Evolutionary conservation across 2,329 filamentous ascomycete genomes (phyloP).

Genomic region (Scytalidium sp.): DNA sequence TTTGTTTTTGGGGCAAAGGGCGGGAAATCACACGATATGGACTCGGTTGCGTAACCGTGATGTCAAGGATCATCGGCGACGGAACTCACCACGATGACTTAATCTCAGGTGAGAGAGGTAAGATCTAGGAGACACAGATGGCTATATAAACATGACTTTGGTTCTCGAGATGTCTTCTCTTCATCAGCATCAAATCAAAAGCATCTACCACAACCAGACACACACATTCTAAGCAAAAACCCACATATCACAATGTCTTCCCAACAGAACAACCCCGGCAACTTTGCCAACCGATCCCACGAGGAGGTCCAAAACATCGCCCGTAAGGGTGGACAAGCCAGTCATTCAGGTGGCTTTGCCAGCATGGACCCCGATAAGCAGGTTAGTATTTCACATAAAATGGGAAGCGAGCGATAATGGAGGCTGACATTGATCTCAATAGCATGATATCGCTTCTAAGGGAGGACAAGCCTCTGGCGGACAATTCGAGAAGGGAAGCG

Average conservation of each 20-base stretch:
- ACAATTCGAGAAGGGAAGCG: constrained; percentile 2
- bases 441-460: constrained; percentile 3
- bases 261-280: constrained; percentile 5
- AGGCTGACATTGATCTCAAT: not conserved
- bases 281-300: constrained; percentile 6
- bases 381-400: constrained; percentile 17
- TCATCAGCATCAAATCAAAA: not conserved
- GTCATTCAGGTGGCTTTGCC: constrained; percentile 36
- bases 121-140: not conserved
- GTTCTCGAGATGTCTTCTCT: not conserved
- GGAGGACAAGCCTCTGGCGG: constrained; percentile 1
- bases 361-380: constrained; percentile 39
- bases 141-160: not conserved
- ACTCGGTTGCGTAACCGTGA: not conserved
- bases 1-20: not conserved
- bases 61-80: not conserved
- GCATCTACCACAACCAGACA: not conserved
- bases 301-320: constrained; percentile 18
- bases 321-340: constrained; percentile 37
- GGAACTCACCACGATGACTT: not conserved
- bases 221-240: not conserved
- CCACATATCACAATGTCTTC: not conserved
- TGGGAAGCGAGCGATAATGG: not conserved
- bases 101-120: not conserved
- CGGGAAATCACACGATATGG: not conserved